phyloP scores from a whole-genome alignment of 2,329 filamentous ascomycete species.

The Alternaria arbusti region DNA sequence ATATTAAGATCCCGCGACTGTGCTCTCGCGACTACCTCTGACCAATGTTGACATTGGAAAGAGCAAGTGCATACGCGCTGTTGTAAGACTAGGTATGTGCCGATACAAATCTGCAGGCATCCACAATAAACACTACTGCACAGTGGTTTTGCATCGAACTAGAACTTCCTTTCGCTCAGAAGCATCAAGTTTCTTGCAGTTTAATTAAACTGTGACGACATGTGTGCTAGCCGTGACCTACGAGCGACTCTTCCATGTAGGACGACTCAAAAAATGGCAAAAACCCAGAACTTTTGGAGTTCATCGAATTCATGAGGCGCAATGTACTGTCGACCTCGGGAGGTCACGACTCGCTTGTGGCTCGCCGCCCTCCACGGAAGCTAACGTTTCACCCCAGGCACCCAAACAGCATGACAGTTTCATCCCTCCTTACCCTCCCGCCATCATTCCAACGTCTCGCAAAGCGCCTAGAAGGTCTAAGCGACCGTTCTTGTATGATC shows the following conservation, averaged over 20 bases:
- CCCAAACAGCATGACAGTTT: constrained; percentile 14
- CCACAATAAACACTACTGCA: neutral
- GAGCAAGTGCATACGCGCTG: neutral
- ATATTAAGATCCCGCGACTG: neutral
- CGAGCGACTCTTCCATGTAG: neutral
- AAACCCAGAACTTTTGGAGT: neutral
- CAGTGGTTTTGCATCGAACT: neutral
- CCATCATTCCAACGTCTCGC: constrained; percentile 1
- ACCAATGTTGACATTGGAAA: neutral
- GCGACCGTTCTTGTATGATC: constrained; percentile 17
- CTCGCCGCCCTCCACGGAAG: neutral
- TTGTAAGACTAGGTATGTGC: neutral
- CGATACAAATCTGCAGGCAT: neutral
- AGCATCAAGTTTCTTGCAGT: neutral
- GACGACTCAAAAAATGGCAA: neutral
- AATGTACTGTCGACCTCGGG: neutral
- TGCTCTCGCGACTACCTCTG: neutral
- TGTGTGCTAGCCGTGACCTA: neutral
- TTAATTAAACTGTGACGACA: neutral
- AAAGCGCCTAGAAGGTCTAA: neutral
- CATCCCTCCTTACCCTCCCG: neutral
- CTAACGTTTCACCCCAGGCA: constrained; percentile 13
- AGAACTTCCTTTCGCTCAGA: neutral
- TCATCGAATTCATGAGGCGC: neutral
- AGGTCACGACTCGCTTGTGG: neutral